Evolutionary conservation across 306 rosid genomes (phyloP), one percentile per base, ranked within the genome.

Genomic region (Acacia acuminata): DNA sequence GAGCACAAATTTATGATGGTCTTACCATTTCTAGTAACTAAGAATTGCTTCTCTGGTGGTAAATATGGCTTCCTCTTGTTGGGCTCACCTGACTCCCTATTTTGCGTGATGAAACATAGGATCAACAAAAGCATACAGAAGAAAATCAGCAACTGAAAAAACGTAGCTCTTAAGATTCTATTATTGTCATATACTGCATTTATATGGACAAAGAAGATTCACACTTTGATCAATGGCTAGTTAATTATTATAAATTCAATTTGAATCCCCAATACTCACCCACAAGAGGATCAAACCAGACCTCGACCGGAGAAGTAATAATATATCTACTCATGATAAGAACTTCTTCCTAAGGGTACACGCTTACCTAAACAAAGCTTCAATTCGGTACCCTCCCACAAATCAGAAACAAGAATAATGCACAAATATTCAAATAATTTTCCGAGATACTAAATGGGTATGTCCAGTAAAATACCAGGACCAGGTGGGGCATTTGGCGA

Each of bases 401-500:
- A 42, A 11, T 11, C 6, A 5, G 25, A 17, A 71, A 14, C 60
- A 14, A 22, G 13, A 10, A 65, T 30, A 44, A 25, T 9, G 1
- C 16, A 3, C 7, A 79, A 75, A 58, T 0, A 27, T 58, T 19
- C 0, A 13, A 45, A 38, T 47, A 0, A 16, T 32, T 63, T 47
- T 32, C 42, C 13, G 20, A 22, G 34, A 67, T 7, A 38, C 0
- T 20, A 48, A 76, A 61, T 7, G 77, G 34, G 76, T 2, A n/a
- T 2, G 43, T 24, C 11, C 17, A 13, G 50, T 0, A 32, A 82
- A 80, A 56, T 89, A 96, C 99, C 99, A 96, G 19, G 99, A 96
- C 99, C 99, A 96, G 73, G 99, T 96, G 78, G 97, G 99, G 87
- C 99, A 96, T 84, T 96, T 96, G 85, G 99, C 90, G 40, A 96